These are phyloP conservation scores for Phytomonas francai DNA, from an alignment of 208 protist genomes.

Conservation along the genomic window DNA sequence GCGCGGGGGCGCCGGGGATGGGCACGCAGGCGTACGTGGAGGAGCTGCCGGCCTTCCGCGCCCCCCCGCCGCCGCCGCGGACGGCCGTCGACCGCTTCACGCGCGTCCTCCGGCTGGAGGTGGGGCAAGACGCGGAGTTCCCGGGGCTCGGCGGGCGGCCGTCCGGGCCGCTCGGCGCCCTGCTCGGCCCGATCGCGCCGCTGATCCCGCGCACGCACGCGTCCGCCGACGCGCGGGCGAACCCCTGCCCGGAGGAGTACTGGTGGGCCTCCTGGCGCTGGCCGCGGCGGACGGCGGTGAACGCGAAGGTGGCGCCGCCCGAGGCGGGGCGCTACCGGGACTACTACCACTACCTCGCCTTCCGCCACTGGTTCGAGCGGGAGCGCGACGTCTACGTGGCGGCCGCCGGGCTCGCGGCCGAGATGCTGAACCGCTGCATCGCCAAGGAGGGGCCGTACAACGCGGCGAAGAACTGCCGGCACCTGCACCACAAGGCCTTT, in stretches of 20 bases:
- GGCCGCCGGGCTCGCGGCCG: constrained; percentile 65
- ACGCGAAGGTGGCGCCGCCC: constrained; percentile 73
- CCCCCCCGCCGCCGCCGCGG: constrained; percentile 25
- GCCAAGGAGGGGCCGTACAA: constrained; percentile 84
- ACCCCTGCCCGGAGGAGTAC: constrained; percentile 79
- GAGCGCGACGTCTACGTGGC: constrained; percentile 80
- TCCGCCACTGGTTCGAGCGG: constrained; percentile 72
- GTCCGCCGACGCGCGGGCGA: constrained; percentile 62
- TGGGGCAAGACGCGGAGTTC: too few relatives aligned
- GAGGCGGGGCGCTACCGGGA: constrained; percentile 74
- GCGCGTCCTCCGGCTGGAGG: constrained; percentile 46
- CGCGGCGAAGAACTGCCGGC: constrained; percentile 81
- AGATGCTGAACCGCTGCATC: constrained; percentile 65
- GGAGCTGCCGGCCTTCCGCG: constrained; percentile 55
- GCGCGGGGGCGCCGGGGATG: constrained; percentile 48
- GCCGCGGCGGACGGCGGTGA: constrained; percentile 75
- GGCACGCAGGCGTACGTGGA: constrained; percentile 54
- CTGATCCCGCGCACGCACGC: constrained; percentile 63
- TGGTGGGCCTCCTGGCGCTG: constrained; percentile 78
- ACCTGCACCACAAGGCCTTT: constrained; percentile 72
- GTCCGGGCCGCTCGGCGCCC: constrained; percentile 42
- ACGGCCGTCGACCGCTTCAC: constrained; percentile 45
- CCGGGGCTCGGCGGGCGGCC: too few relatives aligned
- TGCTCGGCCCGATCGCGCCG: constrained; percentile 40
- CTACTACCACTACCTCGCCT: constrained; percentile 82